These are phyloP conservation scores for Geranium incanum DNA, from an alignment of 441 rosid genomes.

Conservation along the genomic window DNA sequence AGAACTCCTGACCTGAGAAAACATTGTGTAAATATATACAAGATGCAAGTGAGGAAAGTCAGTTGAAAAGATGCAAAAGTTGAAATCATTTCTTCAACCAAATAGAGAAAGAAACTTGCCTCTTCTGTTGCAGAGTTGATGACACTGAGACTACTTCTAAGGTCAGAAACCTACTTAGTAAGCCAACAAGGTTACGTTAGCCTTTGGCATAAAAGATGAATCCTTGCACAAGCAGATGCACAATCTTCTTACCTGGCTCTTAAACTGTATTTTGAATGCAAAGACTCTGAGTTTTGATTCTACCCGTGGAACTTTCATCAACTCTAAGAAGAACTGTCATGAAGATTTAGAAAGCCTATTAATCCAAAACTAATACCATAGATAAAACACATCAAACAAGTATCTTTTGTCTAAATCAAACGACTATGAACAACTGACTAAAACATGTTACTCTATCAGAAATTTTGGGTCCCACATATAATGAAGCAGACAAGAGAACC, in stretches of 20 bases:
- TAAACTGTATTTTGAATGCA: conserved; percentile 76
- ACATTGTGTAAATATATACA: conserved; percentile 14
- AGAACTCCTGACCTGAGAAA: conserved; percentile 63
- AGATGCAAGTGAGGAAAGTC: conserved; percentile 1
- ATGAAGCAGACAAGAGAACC: neutral
- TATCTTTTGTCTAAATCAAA: neutral
- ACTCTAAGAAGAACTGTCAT: conserved; percentile 77
- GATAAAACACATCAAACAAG: neutral
- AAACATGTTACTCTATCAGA: neutral
- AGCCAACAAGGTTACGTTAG: neutral
- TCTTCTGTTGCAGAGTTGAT: conserved; percentile 75
- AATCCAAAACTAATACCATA: conserved; percentile 8
- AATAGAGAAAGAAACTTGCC: conserved; percentile 44
- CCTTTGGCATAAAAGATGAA: neutral
- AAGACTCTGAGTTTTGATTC: conserved; percentile 90
- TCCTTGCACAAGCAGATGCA: neutral
- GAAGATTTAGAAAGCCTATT: conserved; percentile 21
- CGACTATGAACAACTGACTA: neutral
- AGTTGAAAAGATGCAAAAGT: conserved; percentile 1
- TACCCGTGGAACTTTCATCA: conserved; percentile 87
- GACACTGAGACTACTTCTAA: conserved; percentile 53
- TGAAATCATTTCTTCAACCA: conserved; percentile 9
- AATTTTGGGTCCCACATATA: neutral
- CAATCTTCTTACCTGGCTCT: conserved; percentile 55
- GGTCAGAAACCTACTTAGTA: conserved; percentile 70